These are phyloP conservation scores for Termitomyces sp. DNA, from an alignment of 768 basidiomycete genomes.

Conservation along the genomic window DNA sequence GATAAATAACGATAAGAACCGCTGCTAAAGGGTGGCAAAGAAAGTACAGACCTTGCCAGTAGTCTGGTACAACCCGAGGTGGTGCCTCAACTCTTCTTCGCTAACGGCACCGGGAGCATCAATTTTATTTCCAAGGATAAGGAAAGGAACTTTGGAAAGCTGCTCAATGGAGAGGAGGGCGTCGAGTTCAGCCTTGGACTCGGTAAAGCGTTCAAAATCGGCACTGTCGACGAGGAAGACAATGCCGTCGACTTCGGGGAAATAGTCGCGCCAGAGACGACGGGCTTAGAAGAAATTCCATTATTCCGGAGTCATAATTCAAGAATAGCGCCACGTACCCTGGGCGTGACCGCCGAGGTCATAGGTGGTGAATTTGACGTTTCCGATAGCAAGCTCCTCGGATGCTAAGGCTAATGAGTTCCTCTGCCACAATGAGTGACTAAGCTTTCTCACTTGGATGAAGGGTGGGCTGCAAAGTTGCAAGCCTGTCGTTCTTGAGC, in stretches of 20 bases:
- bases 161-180: constrained; percentile 94
- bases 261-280: constrained; percentile 99
- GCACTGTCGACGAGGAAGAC: constrained; percentile 98
- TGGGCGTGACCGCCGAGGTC: constrained; percentile 98
- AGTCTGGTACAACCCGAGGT: constrained; percentile 96
- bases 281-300: constrained; percentile 52
- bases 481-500: constrained; percentile 98
- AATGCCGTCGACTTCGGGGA: constrained; percentile 99
- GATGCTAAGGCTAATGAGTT: constrained; percentile 58
- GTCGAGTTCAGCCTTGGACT: constrained; percentile 97
- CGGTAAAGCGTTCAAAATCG: constrained; percentile 93
- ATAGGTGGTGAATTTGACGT: constrained; percentile 98
- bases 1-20: not conserved
- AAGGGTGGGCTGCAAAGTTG: constrained; percentile 95
- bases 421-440: constrained; percentile 5
- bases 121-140: constrained; percentile 99
- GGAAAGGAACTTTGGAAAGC: constrained; percentile 94
- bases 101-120: constrained; percentile 97
- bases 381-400: constrained; percentile 97
- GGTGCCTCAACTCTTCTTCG: constrained; percentile 95
- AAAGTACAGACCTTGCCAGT: constrained; percentile 84
- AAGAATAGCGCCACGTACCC: constrained; percentile 46
- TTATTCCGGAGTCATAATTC: not conserved
- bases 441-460: constrained; percentile 78
- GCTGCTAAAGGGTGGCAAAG: constrained; percentile 4